Evolutionary conservation across 2,329 filamentous ascomycete genomes (phyloP), one percentile per base, ranked within the genome.

Genomic region (Thelonectria olida): DNA sequence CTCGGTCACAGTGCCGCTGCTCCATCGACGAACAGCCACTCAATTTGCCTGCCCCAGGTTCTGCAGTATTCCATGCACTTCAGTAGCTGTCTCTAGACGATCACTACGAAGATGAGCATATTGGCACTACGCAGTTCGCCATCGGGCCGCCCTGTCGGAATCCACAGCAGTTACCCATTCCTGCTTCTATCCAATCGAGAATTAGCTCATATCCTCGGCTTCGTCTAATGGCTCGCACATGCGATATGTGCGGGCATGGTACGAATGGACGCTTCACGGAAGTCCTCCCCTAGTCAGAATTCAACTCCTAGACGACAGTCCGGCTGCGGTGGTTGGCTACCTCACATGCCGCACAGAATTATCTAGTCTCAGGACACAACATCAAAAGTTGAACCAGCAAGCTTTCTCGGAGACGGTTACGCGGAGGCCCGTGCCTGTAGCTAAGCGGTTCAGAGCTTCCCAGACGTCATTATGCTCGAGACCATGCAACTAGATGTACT

Each of bases 381-480:
- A 34, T 28, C 38, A 36, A 42, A 22, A 19, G 17, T 34, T 45
- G 50, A 60, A 55, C 27, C 22, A 45, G 17, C 31, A 31, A 48
- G 15, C 31, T 27, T 8, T 28, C 28, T 31, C 28, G 22, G 19
- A 13, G 12, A 48, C 22, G 19, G 20, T 25, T 31, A 34, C 38
- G 36, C 25, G n/a, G 28, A 55, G 42, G 34, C 36, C 41, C 22
- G 48, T 61, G 58, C 25, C 51, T 62, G 58, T 63, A 55, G 61
- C 65, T 63, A 64, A 61, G 57, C 58, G 25, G 44, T 44, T 28
- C 42, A 25, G 48, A 49, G 62, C 50, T 59, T 49, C 38, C 52
- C 55, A 52, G 48, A 72, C 67, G 68, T 72, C 69, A 67, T 70
- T 63, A 48, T 62, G 65, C 62, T 54, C 66, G 45, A 51, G 39